These are phyloP conservation scores for Tympanopsis confertula DNA, from an alignment of 2,329 filamentous ascomycete species.

Conservation along the genomic window DNA sequence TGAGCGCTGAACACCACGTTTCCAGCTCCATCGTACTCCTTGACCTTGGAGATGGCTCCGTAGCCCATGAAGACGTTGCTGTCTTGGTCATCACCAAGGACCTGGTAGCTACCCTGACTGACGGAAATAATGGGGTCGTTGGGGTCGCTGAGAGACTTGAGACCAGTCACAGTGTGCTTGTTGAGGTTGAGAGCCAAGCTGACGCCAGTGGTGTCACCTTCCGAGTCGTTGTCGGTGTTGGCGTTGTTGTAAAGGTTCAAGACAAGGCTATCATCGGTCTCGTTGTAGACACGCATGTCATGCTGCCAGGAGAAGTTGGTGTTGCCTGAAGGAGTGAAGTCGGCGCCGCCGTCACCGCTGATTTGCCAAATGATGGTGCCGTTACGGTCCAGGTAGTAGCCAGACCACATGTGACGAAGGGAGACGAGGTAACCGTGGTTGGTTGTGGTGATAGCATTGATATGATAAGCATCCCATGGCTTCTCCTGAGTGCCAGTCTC, in stretches of 20 bases:
- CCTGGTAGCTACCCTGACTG: slow-evolving; percentile 16
- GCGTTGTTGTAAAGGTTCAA: slow-evolving; percentile 18
- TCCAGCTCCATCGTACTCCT: neutral
- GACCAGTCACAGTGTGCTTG: slow-evolving; percentile 10
- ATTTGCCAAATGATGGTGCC: slow-evolving; percentile 15
- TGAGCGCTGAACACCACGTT: neutral
- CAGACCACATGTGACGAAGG: slow-evolving; percentile 19
- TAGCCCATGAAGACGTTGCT: neutral
- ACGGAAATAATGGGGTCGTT: slow-evolving; percentile 12
- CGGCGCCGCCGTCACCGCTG: slow-evolving; percentile 10
- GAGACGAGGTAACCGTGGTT: slow-evolving; percentile 21
- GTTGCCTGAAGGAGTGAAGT: slow-evolving; percentile 7
- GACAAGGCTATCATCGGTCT: slow-evolving; percentile 21
- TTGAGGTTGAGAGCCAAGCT: slow-evolving; percentile 11
- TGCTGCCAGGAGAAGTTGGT: slow-evolving; percentile 18
- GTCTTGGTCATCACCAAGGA: slow-evolving; percentile 7
- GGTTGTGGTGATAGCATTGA: slow-evolving; percentile 17
- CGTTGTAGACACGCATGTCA: slow-evolving; percentile 19
- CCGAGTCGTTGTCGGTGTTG: slow-evolving; percentile 11
- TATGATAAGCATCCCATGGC: slow-evolving; percentile 22
- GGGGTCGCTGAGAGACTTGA: slow-evolving; percentile 10
- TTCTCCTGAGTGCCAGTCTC: slow-evolving; percentile 8
- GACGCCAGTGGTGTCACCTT: slow-evolving; percentile 10
- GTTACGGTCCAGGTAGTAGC: slow-evolving; percentile 15
- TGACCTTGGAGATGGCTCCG: neutral